Evolutionary conservation across 352 stramenopile species (phyloP).

Genomic region (Peronospora tabacina): DNA sequence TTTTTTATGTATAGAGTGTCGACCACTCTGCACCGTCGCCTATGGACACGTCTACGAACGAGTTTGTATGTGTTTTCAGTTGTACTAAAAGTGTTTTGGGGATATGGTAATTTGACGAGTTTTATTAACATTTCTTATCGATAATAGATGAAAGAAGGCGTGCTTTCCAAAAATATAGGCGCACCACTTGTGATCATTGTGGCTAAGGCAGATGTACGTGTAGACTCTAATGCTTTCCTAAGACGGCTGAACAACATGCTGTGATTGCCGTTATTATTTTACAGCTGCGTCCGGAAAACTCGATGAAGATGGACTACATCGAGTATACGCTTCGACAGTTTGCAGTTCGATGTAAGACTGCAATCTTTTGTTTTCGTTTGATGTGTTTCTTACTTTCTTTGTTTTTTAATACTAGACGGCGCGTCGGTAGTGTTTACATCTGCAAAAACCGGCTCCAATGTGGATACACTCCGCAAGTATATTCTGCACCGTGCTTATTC

Average conservation of each 20-base stretch:
- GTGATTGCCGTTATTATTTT: constrained; percentile 3
- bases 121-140: not conserved
- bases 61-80: constrained; percentile 49
- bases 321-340: constrained; percentile 75
- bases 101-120: not conserved
- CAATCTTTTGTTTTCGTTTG: not conserved
- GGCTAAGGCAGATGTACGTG: constrained; percentile 66
- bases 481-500: constrained; percentile 64
- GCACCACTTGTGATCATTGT: constrained; percentile 68
- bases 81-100: not conserved
- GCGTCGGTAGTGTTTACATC: constrained; percentile 77
- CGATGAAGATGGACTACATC: constrained; percentile 81
- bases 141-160: constrained; percentile 60
- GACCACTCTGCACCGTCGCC: constrained; percentile 42
- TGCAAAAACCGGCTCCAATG: constrained; percentile 62
- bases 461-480: constrained; percentile 70
- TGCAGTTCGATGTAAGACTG: constrained; percentile 58
- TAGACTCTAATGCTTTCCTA: not conserved
- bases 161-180: constrained; percentile 70
- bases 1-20: constrained; percentile 31
- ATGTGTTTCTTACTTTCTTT: constrained; percentile 6
- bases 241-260: not conserved
- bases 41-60: constrained; percentile 50
- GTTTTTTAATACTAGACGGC: constrained; percentile 35
- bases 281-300: constrained; percentile 67